A percentile compares a stretch with the other conserved stretches of the same genome.
phyloP scores from a whole-genome alignment of 768 basidiomycete species.

The Macrocybe gigantea region DNA sequence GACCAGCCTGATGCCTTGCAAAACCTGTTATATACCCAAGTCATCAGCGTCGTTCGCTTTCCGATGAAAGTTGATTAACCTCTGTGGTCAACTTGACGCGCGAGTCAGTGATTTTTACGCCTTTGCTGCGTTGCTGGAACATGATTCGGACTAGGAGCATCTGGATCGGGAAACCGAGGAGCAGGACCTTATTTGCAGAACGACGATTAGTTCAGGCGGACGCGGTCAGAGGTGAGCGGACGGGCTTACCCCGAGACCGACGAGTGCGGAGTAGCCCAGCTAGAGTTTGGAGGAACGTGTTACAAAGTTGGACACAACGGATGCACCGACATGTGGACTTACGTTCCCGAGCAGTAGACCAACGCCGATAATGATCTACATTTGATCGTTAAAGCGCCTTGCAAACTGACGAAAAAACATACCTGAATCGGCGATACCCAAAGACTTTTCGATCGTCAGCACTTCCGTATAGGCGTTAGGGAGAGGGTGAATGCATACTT shows the following conservation, averaged over 20 bases:
- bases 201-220: not conserved
- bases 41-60: not conserved
- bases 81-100: conserved; percentile 48
- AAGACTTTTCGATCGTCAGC: conserved; percentile 12
- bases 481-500: conserved; percentile 13
- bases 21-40: conserved; percentile 24
- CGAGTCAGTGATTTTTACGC: conserved; percentile 46
- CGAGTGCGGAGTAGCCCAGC: conserved; percentile 52
- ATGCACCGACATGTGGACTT: conserved; percentile 5
- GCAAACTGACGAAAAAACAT: not conserved
- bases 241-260: conserved; percentile 36
- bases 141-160: conserved; percentile 34
- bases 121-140: conserved; percentile 37
- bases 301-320: not conserved
- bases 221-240: conserved; percentile 1
- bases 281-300: conserved; percentile 8
- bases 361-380: conserved; percentile 40
- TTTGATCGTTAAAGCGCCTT: too few species aligned
- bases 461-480: not conserved
- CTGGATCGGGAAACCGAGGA: conserved; percentile 45
- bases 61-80: conserved; percentile 15
- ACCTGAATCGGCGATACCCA: conserved; percentile 28
- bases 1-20: conserved; percentile 63
- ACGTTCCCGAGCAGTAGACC: conserved; percentile 45
- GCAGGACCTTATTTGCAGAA: conserved; percentile 30